phyloP scores from a whole-genome alignment of 768 basidiomycete genomes.

The Sporobolomyces pararoseus region DNA sequence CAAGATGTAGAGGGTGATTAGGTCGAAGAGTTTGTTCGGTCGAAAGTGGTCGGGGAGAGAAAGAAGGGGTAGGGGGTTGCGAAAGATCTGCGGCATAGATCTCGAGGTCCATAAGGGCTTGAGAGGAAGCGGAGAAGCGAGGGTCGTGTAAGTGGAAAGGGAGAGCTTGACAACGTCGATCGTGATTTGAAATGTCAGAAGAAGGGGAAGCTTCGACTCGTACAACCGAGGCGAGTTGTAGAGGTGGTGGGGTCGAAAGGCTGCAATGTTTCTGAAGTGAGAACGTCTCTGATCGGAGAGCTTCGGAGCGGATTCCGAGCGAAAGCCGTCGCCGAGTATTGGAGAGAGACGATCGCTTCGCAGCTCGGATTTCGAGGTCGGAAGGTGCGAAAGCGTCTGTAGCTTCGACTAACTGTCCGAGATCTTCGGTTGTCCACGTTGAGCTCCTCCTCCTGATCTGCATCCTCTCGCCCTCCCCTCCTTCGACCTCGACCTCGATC shows the following conservation, averaged over 20 bases:
- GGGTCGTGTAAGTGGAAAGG: background rate
- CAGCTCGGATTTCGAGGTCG: too few species aligned
- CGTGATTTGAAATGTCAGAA: background rate
- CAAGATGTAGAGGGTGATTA: too few species aligned
- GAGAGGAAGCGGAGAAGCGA: background rate
- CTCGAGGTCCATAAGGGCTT: background rate
- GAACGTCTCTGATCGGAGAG: too few species aligned
- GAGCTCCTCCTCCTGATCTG: background rate
- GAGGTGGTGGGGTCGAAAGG: background rate
- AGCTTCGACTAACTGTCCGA: background rate
- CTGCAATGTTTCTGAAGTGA: too few species aligned
- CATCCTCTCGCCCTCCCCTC: too few species aligned
- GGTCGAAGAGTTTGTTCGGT: background rate
- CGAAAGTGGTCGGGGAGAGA: background rate
- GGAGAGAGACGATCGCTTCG: too few species aligned
- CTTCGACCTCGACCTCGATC: background rate
- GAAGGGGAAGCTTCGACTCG: too few species aligned
- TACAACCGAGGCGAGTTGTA: too few species aligned
- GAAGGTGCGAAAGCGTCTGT: background rate
- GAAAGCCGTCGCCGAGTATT: too few species aligned
- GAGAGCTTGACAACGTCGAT: background rate
- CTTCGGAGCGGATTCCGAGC: too few species aligned
- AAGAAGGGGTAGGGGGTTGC: background rate
- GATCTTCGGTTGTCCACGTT: slow-evolving; percentile 12
- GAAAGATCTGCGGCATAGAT: slow-evolving; percentile 6